Conservation (phyloP, 176 grass and related monocot species). For the Musa schizocarpa region DNA sequence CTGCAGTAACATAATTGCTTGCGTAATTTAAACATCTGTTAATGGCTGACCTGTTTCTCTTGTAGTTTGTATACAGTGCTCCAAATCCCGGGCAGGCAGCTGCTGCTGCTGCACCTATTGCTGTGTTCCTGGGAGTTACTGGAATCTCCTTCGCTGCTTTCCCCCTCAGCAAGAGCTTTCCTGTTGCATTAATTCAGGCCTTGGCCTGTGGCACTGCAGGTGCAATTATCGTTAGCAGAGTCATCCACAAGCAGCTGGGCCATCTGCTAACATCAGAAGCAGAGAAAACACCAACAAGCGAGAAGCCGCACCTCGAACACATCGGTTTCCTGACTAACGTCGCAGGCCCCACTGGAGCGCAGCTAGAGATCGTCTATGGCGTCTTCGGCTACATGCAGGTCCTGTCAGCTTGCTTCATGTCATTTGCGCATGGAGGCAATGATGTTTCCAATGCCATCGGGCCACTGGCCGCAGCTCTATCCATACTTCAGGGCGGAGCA, state of each 20-base stretch:
- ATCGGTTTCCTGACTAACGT: constrained; percentile 58
- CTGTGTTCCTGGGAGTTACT: constrained; percentile 75
- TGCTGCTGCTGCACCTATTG: constrained; percentile 80
- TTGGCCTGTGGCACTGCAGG: constrained; percentile 66
- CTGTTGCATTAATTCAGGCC: constrained; percentile 59
- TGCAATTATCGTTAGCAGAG: constrained; percentile 56
- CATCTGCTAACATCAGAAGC: constrained; percentile 72
- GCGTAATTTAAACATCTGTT: neutral
- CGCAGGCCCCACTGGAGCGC: constrained; percentile 71
- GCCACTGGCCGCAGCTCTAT: constrained; percentile 72
- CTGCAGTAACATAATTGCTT: neutral
- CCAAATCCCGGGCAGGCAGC: constrained; percentile 96
- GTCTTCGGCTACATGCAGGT: constrained; percentile 97
- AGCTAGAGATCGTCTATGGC: constrained; percentile 87
- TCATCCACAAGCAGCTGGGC: constrained; percentile 69
- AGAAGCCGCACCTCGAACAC: constrained; percentile 35
- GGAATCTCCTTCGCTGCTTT: constrained; percentile 85
- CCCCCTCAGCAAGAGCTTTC: constrained; percentile 62
- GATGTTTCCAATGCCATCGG: constrained; percentile 96
- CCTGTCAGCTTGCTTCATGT: constrained; percentile 98
- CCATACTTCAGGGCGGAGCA: constrained; percentile 60
- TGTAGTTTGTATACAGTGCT: constrained; percentile 94
- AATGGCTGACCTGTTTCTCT: constrained; percentile 22
- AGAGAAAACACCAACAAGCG: constrained; percentile 35
- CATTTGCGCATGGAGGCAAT: constrained; percentile 90